Evolutionary conservation across 768 basidiomycete genomes (phyloP), one percentile per base, ranked within the genome.

Genomic region (Pilatotrama ljubarskyi): DNA sequence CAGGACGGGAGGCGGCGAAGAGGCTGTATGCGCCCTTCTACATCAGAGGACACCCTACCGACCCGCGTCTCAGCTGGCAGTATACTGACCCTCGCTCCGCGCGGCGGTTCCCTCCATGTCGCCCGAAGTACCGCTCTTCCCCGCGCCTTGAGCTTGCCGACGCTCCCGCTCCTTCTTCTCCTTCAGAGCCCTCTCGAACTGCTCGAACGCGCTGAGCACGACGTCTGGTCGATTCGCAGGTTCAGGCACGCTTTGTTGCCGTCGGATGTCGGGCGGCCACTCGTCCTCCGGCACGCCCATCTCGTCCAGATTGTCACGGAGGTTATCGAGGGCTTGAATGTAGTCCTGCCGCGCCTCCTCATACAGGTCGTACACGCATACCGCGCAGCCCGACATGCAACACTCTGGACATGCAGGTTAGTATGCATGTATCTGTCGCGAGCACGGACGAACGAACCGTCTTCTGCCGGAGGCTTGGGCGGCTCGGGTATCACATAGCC

Each of bases 371-470:
- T 95, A 91, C 8, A 95, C 89, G 71, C 94, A 95, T n/a, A 95
- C 74, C 0, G 93, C 90, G 68, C 94, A 96, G 29, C 91, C 91
- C 2, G 92, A 93, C 93, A 95, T 95, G 77, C 93, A 96, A 72
- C 93, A 95, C 73, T 94, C 93, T 94, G 64, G 10, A 5, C 18
- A n/a, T 38, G 15, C 49, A 14, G 25, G 2, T 1, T 2, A 18
- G 14, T 52, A 17, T 41, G 40, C 20, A 38, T 38, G 38, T 40
- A 43, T 52, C 32, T 20, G 13, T 3, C 14, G 17, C 11, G 29
- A 43, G 22, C n/a, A 36, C 17, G 57, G 22, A 51, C 40, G 10
- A 59, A 4, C 4, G 24, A 62, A 87, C 90, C 90, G 69, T 92
- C 90, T 47, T 84, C 77, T 53, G 78, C 80, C 2, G 90, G 91